These are phyloP conservation scores for Syzygium syzygioides DNA, from an alignment of 441 rosid genomes.

Conservation along the genomic window DNA sequence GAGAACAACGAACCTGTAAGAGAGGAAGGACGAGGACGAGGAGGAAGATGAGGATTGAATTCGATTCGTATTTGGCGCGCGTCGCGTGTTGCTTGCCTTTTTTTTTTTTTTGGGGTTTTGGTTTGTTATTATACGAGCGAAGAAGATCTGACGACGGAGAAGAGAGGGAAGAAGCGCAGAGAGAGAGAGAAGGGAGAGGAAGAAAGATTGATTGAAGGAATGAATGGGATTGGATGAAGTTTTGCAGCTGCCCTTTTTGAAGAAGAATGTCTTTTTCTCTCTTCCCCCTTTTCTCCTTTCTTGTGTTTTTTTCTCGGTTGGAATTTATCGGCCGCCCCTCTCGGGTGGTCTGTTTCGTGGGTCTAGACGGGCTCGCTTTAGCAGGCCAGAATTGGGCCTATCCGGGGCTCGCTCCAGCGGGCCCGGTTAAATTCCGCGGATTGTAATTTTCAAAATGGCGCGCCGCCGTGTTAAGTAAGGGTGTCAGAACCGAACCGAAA, in stretches of 20 bases:
- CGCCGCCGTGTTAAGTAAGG: too few relatives aligned
- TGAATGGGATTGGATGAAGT: background rate
- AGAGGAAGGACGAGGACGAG: background rate
- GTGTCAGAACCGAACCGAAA: too few relatives aligned
- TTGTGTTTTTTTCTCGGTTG: background rate
- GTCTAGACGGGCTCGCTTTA: background rate
- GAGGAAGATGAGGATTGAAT: background rate
- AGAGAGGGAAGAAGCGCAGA: conserved; percentile 4
- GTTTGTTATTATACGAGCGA: background rate
- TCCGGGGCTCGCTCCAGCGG: background rate
- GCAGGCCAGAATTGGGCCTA: background rate
- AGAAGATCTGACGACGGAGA: conserved; percentile 49
- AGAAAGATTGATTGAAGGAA: background rate
- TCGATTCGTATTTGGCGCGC: conserved; percentile 35
- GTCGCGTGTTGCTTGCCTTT: background rate
- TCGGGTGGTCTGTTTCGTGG: background rate
- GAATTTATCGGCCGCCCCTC: too few relatives aligned
- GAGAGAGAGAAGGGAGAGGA: background rate
- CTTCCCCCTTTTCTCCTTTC: background rate
- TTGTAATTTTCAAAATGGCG: too few relatives aligned
- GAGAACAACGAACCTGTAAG: background rate
- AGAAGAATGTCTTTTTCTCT: background rate
- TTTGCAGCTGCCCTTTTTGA: background rate
- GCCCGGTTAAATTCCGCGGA: background rate
- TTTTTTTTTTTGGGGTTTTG: background rate